Percentiles rank a stretch among this genome's conserved stretches.
phyloP scores from a whole-genome alignment of 768 basidiomycete species.

The Crepidotus variabilis region DNA sequence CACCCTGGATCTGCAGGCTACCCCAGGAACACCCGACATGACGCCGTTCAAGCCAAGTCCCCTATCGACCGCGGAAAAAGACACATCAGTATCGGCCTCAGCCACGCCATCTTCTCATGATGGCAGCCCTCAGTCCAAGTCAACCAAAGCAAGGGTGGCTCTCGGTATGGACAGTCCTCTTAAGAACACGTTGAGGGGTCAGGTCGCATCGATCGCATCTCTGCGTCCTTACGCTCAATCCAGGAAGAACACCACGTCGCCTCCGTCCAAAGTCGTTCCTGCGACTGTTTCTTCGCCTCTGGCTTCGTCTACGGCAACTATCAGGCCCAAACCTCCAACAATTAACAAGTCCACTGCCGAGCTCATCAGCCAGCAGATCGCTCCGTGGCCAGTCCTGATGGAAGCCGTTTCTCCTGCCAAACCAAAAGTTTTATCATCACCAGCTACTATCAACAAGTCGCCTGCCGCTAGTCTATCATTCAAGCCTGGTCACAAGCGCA shows the following conservation, averaged over 20 bases:
- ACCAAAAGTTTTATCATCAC: constrained; percentile 12
- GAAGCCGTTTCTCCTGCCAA: constrained; percentile 25
- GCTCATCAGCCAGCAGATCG: constrained; percentile 53
- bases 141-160: constrained; percentile 13
- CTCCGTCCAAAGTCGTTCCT: constrained; percentile 3
- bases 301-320: constrained; percentile 2
- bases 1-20: constrained; percentile 77
- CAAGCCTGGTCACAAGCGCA: constrained; percentile 46
- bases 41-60: constrained; percentile 41
- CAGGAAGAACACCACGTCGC: constrained; percentile 12
- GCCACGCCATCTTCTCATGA: not conserved
- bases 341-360: constrained; percentile 7
- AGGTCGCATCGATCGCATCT: constrained; percentile 34
- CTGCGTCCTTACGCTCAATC: constrained; percentile 26
- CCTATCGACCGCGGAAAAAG: constrained; percentile 10
- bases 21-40: constrained; percentile 51
- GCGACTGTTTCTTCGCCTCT: not conserved
- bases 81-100: not conserved
- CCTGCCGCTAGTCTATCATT: constrained; percentile 16
- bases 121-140: constrained; percentile 25
- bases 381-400: constrained; percentile 53
- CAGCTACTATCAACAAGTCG: constrained; percentile 13
- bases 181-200: constrained; percentile 29
- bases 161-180: constrained; percentile 31
- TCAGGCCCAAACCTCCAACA: not conserved